These are phyloP conservation scores for Phaeosphaeriaceae sp. DNA, from an alignment of 2,329 filamentous ascomycete species.

Conservation along the genomic window DNA sequence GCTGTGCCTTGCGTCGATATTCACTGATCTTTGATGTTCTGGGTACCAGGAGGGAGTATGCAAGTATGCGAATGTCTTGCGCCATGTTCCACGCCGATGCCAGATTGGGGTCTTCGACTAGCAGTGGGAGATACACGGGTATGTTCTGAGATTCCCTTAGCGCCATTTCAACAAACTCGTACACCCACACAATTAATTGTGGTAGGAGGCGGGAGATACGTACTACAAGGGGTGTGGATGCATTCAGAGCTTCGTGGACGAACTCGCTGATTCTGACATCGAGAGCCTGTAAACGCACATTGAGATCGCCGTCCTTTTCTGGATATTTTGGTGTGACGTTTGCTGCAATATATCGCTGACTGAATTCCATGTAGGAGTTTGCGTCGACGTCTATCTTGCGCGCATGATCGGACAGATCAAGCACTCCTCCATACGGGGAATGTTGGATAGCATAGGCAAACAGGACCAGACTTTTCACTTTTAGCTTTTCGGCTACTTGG, in stretches of 20 bases:
- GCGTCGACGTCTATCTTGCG: slow-evolving; percentile 24
- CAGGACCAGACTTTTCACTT: slow-evolving; percentile 49
- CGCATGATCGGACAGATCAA: slow-evolving; percentile 35
- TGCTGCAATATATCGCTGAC: slow-evolving; percentile 32
- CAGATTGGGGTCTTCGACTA: slow-evolving; percentile 59
- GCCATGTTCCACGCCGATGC: slow-evolving; percentile 54
- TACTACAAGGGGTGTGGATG: slow-evolving; percentile 47
- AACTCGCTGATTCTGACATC: slow-evolving; percentile 46
- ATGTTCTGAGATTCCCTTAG: slow-evolving; percentile 21
- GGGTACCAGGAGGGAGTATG: slow-evolving; percentile 47
- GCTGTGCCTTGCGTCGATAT: slow-evolving; percentile 48
- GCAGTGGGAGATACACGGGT: slow-evolving; percentile 69
- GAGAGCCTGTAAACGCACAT: slow-evolving; percentile 27
- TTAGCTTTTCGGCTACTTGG: slow-evolving; percentile 56
- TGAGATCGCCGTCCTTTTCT: not conserved
- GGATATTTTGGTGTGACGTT: slow-evolving; percentile 12
- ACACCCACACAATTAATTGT: slow-evolving; percentile 18
- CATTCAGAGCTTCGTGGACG: slow-evolving; percentile 28
- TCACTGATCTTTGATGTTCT: slow-evolving; percentile 39
- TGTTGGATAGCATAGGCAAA: slow-evolving; percentile 52
- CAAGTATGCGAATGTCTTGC: slow-evolving; percentile 44
- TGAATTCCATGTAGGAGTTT: slow-evolving; percentile 38
- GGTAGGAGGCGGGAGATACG: not conserved
- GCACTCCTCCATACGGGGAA: slow-evolving; percentile 39
- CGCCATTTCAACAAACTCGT: slow-evolving; percentile 40